Conservation (phyloP, 192 early-diverging fungal genomes). For the Umbelopsis sp. region DNA sequence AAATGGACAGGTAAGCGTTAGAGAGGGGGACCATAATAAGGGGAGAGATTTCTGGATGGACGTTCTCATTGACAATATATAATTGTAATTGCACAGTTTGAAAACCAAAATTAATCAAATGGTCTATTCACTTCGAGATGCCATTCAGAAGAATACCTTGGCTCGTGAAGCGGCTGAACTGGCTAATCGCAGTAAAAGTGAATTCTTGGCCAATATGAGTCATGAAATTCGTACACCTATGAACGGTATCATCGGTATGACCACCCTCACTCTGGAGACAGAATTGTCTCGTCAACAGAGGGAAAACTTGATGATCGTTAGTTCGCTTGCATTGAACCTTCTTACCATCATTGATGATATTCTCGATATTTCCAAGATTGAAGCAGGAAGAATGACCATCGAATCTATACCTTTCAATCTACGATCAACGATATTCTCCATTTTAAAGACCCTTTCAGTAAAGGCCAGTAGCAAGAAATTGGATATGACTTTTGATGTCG, state of each 20-base stretch:
- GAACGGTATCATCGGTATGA: conserved; percentile 79
- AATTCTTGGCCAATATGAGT: conserved; percentile 69
- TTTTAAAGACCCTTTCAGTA: conserved; percentile 63
- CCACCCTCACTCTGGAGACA: conserved; percentile 64
- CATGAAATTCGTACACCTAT: conserved; percentile 67
- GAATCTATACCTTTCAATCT: conserved; percentile 65
- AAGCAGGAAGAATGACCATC: conserved; percentile 73
- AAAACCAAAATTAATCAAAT: conserved; percentile 71
- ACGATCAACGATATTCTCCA: conserved; percentile 54
- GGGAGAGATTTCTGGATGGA: too few relatives aligned
- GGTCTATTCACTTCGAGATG: conserved; percentile 70
- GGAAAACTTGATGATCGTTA: conserved; percentile 53
- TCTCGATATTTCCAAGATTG: conserved; percentile 77
- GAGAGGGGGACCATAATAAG: too few relatives aligned
- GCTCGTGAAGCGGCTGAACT: conserved; percentile 78
- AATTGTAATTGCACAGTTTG: conserved; percentile 50
- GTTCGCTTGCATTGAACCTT: conserved; percentile 43
- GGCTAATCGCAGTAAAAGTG: conserved; percentile 77
- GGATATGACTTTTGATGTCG: conserved; percentile 60
- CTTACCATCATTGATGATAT: conserved; percentile 53
- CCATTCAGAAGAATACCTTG: conserved; percentile 72
- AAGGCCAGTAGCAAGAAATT: conserved; percentile 66
- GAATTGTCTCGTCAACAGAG: conserved; percentile 70
- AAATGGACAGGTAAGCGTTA: conserved; percentile 68
- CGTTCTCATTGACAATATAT: too few relatives aligned